Evolutionary conservation across 179 eudicot species (phyloP).

Genomic region (Beta macrorhiza): DNA sequence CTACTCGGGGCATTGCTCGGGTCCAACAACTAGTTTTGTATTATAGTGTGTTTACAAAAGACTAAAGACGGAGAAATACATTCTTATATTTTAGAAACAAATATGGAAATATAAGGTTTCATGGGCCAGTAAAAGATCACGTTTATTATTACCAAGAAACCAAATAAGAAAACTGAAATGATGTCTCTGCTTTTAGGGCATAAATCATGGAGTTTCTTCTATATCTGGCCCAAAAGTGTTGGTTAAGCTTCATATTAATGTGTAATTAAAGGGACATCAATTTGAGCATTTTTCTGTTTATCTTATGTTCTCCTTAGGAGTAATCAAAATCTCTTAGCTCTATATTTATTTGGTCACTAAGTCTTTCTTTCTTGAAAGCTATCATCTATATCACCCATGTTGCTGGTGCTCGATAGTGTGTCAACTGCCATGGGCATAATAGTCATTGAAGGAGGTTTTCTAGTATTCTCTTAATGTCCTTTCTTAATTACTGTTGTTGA

Average conservation of each 20-base stretch:
- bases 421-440: not conserved
- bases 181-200: not conserved
- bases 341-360: not conserved
- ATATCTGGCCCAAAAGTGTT: not conserved
- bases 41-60: too few species aligned
- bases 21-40: too few species aligned
- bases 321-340: not conserved
- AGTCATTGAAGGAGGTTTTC: not conserved
- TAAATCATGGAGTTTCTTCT: not conserved
- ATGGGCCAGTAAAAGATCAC: not conserved
- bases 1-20: too few species aligned
- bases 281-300: not conserved
- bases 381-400: not conserved
- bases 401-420: constrained; percentile 1
- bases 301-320: not conserved
- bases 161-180: not conserved
- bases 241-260: not conserved
- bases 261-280: not conserved
- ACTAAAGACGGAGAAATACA: too few species aligned
- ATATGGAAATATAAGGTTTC: not conserved
- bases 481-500: not conserved
- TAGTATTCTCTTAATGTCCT: not conserved
- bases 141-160: not conserved
- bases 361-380: too few species aligned
- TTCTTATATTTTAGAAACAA: not conserved